Conservation (phyloP, 306 rosid genomes). For the Cicer bijugum region DNA sequence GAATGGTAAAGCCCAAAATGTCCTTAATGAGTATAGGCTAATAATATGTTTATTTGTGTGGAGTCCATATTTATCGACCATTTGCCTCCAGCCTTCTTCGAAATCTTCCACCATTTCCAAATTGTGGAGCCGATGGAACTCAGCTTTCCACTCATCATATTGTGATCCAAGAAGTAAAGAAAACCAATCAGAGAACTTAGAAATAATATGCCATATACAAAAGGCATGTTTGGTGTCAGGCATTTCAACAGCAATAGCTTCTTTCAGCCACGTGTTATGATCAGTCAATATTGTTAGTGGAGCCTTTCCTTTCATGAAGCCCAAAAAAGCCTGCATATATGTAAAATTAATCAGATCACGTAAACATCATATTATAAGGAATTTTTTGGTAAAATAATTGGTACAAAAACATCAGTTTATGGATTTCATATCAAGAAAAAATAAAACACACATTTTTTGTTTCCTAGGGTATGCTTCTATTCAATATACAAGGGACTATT, state of each 20-base stretch:
- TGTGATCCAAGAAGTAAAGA: slow-evolving; percentile 68
- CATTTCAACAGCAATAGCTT: slow-evolving; percentile 72
- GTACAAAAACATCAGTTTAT: slow-evolving; percentile 33
- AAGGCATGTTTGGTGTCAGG: slow-evolving; percentile 77
- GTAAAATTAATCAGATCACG: slow-evolving; percentile 23
- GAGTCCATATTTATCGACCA: slow-evolving; percentile 74
- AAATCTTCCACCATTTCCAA: slow-evolving; percentile 69
- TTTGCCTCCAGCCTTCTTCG: slow-evolving; percentile 78
- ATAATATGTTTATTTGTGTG: slow-evolving; percentile 70
- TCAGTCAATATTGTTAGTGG: slow-evolving; percentile 79
- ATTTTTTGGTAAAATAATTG: not conserved
- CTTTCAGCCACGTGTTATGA: slow-evolving; percentile 91
- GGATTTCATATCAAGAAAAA: slow-evolving; percentile 1
- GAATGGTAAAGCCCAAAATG: slow-evolving; percentile 83
- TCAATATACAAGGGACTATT: slow-evolving; percentile 15
- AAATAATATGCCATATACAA: slow-evolving; percentile 80
- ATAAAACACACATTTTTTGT: not conserved
- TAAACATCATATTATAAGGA: slow-evolving; percentile 33
- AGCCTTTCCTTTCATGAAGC: slow-evolving; percentile 84
- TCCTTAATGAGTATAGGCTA: slow-evolving; percentile 72
- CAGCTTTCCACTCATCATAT: slow-evolving; percentile 83
- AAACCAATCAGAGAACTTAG: slow-evolving; percentile 89
- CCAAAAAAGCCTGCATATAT: slow-evolving; percentile 65
- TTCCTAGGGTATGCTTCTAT: not conserved
- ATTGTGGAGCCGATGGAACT: slow-evolving; percentile 77